A percentile compares a stretch with the other conserved stretches of the same genome.
Conservation (phyloP, 768 basidiomycete species). For the Rossbeevera mucosa region DNA sequence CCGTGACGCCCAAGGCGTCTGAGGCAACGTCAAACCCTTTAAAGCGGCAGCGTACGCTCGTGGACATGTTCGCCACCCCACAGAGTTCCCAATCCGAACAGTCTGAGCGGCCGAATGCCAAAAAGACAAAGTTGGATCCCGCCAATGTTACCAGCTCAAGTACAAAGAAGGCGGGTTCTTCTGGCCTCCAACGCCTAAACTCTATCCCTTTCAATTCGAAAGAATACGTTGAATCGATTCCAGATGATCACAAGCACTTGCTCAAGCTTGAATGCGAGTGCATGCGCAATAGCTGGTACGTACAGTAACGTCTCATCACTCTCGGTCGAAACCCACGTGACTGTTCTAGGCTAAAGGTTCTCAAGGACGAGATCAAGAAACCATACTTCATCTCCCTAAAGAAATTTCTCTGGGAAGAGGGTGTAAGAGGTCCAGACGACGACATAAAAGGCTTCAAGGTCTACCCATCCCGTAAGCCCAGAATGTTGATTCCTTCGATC, state of each 20-base stretch:
- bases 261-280: conserved; percentile 65
- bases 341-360: conserved; percentile 58
- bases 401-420: conserved; percentile 61
- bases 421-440: conserved; percentile 51
- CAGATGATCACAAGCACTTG: conserved; percentile 53
- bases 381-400: conserved; percentile 75
- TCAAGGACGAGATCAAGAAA: conserved; percentile 71
- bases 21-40: conserved; percentile 25
- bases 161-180: conserved; percentile 8
- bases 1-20: conserved; percentile 19
- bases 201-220: conserved; percentile 64
- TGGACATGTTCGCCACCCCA: conserved; percentile 54
- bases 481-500: conserved; percentile 24
- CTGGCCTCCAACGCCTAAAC: conserved; percentile 41
- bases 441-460: conserved; percentile 48
- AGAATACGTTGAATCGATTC: conserved; percentile 48
- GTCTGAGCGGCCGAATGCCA: conserved; percentile 32
- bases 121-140: conserved; percentile 43
- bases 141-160: conserved; percentile 16
- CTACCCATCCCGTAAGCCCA: conserved; percentile 65
- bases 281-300: conserved; percentile 70
- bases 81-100: conserved; percentile 24
- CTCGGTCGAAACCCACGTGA: conserved; percentile 6
- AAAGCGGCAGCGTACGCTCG: conserved; percentile 61
- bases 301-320: neutral